Evolutionary conservation across 192 early-diverging fungal species (phyloP), one percentile per base, ranked within the genome.

Genomic region (Podila epicladia): DNA sequence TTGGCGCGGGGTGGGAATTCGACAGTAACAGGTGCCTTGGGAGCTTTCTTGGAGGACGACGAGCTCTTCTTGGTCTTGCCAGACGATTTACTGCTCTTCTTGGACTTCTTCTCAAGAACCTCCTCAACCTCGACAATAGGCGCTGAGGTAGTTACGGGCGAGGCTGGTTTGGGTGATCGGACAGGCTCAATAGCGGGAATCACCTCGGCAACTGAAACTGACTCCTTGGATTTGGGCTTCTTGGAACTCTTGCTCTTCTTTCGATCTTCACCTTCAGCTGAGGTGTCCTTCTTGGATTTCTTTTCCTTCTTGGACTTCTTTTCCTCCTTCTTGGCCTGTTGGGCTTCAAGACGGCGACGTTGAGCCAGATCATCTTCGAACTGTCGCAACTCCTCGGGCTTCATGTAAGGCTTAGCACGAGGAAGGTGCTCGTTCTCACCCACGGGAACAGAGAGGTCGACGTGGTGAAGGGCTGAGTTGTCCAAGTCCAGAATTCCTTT

Each of bases 371-470:
- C 83, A 26, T 88, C 86, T 61, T 90, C 89, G 28, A 69, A 71
- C 24, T 76, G 75, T 31, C 88, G 85, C 0, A 84, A 63, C 65
- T 90, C 87, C 49, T 90, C 89, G 0, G 89, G 89, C 33, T 85
- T 85, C 61, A 82, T 66, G 62, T 90, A 90, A 11, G 87, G 82
- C 48, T 84, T 70, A 5, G 82, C 74, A 11, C 86, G 85, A n/a
- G 87, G 89, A 37, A 90, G 79, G 11, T 85, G 82, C 51, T 90
- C 89, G 50, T 90, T 75, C 41, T 84, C 78, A 20, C 85, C 85
- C 15, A 90, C 73, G 29, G 89, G 89, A 29, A 83, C 77, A 4
- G 87, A 89, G 4, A 90, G 64, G 73, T 90, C 89, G 0, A 90
- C 85, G 41, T 62, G 69, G 31, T 86, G 60, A 13, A 90, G 60